Evolutionary conservation across 106 monocot genomes (phyloP).

Genomic region (Dendrobium catenatum): DNA sequence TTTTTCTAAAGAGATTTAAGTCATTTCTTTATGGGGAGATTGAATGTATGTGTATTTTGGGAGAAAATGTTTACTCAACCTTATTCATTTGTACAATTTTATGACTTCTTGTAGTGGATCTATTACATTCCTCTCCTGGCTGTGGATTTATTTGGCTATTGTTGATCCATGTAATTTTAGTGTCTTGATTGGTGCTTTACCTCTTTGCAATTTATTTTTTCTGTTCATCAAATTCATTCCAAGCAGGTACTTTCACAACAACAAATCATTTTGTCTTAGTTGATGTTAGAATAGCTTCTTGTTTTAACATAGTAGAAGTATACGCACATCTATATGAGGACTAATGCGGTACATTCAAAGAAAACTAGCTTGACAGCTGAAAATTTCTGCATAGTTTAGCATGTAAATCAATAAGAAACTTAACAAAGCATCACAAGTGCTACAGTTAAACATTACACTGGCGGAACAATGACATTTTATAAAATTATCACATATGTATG

Average conservation of each 20-base stretch:
- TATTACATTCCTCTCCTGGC: no score
- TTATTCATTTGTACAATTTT: no score
- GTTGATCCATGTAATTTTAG: no score
- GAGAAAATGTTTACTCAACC: no score
- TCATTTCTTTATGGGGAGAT: no score
- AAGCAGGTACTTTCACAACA: neutral
- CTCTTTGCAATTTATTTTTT: no score
- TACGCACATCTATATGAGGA: neutral
- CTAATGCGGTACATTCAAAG: neutral
- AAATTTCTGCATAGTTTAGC: neutral
- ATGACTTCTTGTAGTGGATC: no score
- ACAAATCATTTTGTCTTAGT: neutral
- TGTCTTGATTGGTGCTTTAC: no score
- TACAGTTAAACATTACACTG: neutral
- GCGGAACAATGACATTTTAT: neutral
- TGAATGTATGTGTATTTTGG: no score
- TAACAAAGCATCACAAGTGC: neutral
- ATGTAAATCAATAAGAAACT: neutral
- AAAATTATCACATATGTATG: neutral
- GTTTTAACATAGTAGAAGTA: neutral
- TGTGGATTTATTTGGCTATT: no score
- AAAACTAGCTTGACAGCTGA: neutral
- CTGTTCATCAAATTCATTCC: neutral
- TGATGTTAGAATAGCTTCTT: neutral
- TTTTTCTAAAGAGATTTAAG: no score